phyloP scores from a whole-genome alignment of 2,329 filamentous ascomycete genomes.

The Aspergillus fumigatus region DNA sequence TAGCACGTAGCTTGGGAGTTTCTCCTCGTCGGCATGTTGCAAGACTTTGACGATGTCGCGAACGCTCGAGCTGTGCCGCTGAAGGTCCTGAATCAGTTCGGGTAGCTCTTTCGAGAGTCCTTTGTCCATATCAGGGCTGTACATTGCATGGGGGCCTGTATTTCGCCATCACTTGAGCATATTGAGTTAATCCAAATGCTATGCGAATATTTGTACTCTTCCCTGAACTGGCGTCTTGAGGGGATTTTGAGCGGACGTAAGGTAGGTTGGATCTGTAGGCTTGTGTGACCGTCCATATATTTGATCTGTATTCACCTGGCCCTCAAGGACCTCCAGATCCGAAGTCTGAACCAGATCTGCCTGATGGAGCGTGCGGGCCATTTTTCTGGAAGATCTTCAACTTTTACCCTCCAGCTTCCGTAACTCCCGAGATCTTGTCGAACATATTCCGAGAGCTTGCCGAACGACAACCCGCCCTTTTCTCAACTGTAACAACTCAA shows the following conservation, averaged over 20 bases:
- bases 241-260: too few relatives aligned
- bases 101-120: neutral
- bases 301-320: too few relatives aligned
- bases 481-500: too few relatives aligned
- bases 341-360: too few relatives aligned
- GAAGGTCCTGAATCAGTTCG: neutral
- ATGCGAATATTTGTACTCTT: neutral
- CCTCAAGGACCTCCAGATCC: too few relatives aligned
- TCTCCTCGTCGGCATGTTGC: neutral
- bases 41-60: neutral
- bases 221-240: neutral
- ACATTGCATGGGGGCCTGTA: neutral
- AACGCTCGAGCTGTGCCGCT: neutral
- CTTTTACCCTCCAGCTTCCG: too few relatives aligned
- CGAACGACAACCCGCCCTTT: too few relatives aligned
- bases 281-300: too few relatives aligned
- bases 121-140: neutral
- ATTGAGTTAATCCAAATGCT: neutral
- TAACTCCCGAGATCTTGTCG: too few relatives aligned
- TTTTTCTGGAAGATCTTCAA: too few relatives aligned
- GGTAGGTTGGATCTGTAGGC: neutral
- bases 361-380: too few relatives aligned
- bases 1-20: neutral
- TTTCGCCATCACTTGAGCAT: neutral
- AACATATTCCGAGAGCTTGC: too few relatives aligned